Evolutionary conservation across 305 asterid species (phyloP).

Genomic region (Fraxinus sp.): DNA sequence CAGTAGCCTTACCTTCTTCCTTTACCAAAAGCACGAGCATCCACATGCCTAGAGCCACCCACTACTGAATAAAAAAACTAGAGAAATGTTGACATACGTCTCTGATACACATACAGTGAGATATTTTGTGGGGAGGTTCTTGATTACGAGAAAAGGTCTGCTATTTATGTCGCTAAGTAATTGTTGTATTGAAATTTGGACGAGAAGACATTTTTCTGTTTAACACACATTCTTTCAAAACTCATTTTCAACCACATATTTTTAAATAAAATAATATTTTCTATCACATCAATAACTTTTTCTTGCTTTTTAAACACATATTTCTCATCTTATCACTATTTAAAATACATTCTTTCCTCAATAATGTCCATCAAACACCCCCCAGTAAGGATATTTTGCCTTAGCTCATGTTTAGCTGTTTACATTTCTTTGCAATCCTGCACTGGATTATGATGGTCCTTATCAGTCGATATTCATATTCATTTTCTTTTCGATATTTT

Average conservation of each 20-base stretch:
- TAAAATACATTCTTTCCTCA: no score
- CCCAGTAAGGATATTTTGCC: neutral
- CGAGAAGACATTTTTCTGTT: neutral
- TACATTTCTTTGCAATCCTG: neutral
- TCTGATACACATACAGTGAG: neutral
- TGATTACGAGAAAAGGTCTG: neutral
- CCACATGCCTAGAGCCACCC: neutral
- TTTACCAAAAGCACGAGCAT: neutral
- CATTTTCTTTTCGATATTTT: slow-evolving; percentile 3
- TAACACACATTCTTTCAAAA: no score
- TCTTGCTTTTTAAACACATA: no score
- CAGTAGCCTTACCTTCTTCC: neutral
- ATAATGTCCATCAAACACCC: no score
- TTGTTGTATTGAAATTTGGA: neutral
- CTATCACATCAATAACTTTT: no score
- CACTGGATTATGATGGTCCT: slow-evolving; percentile 8
- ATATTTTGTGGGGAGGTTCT: neutral
- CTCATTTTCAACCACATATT: no score
- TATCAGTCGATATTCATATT: neutral
- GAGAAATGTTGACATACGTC: neutral
- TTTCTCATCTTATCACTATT: no score
- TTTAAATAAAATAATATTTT: no score
- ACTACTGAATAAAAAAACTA: neutral
- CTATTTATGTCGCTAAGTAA: neutral
- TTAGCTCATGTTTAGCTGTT: neutral